Evolutionary conservation across 257 asterid species (phyloP).

Genomic region (Solanum medicagineum): DNA sequence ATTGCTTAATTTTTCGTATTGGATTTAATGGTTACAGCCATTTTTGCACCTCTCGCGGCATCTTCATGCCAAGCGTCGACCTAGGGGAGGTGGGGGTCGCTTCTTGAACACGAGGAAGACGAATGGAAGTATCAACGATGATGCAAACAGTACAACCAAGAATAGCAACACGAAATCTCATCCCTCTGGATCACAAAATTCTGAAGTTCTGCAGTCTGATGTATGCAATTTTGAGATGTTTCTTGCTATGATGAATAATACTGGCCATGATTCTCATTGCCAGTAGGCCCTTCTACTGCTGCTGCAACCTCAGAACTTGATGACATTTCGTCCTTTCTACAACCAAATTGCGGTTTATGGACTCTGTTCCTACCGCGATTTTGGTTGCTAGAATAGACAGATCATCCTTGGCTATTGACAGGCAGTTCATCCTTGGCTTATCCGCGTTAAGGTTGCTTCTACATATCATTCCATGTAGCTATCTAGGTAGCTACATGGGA

Average conservation of each 20-base stretch:
- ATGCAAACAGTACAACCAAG: background rate
- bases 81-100: slow-evolving; percentile 65
- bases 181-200: slow-evolving; percentile 21
- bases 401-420: slow-evolving; percentile 47
- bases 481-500: background rate
- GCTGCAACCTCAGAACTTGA: slow-evolving; percentile 32
- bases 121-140: background rate
- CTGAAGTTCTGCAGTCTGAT: slow-evolving; percentile 35
- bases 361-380: slow-evolving; percentile 10
- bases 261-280: slow-evolving; percentile 22
- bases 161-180: background rate
- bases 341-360: slow-evolving; percentile 8
- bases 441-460: slow-evolving; percentile 5
- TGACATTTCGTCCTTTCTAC: background rate
- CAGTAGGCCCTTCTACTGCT: slow-evolving; percentile 5
- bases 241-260: slow-evolving; percentile 15
- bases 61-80: slow-evolving; percentile 26
- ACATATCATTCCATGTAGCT: background rate
- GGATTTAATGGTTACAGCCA: slow-evolving; percentile 24
- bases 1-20: background rate
- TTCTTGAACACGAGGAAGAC: slow-evolving; percentile 38
- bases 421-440: slow-evolving; percentile 42
- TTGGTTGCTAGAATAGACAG: slow-evolving; percentile 42
- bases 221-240: slow-evolving; percentile 15
- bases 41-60: slow-evolving; percentile 55